These are phyloP conservation scores for Athelia psychrophila DNA, from an alignment of 1,284 basidiomycete genomes.

Conservation along the genomic window DNA sequence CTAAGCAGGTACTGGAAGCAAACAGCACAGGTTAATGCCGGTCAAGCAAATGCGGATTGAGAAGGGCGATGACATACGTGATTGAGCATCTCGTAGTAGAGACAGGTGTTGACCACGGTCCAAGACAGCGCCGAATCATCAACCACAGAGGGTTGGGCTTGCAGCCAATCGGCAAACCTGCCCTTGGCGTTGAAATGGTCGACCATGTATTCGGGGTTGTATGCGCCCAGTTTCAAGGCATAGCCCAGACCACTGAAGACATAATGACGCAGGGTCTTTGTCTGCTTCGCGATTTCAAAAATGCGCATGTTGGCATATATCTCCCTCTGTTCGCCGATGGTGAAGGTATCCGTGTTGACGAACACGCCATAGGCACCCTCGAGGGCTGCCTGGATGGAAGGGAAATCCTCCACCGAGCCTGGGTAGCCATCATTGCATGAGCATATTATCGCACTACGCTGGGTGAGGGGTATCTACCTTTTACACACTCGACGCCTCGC, in stretches of 20 bases:
- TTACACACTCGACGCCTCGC: constrained; percentile 40
- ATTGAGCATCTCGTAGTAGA: constrained; percentile 2
- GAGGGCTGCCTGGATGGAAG: constrained; percentile 29
- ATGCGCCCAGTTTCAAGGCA: constrained; percentile 37
- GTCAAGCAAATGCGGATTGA: background rate
- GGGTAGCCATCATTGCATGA: background rate
- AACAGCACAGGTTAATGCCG: background rate
- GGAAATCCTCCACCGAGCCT: constrained; percentile 35
- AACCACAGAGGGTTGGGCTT: constrained; percentile 36
- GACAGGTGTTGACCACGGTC: constrained; percentile 8
- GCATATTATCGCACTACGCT: background rate
- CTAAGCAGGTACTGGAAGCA: constrained; percentile 31
- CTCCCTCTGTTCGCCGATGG: constrained; percentile 41
- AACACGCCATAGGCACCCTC: constrained; percentile 42
- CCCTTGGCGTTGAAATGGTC: constrained; percentile 45
- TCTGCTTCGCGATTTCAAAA: constrained; percentile 44
- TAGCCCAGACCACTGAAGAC: constrained; percentile 48
- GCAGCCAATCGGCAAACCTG: constrained; percentile 40
- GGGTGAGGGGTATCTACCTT: constrained; percentile 31
- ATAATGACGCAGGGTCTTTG: constrained; percentile 36
- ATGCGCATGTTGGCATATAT: constrained; percentile 41
- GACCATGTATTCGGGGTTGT: constrained; percentile 31
- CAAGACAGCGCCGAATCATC: constrained; percentile 34
- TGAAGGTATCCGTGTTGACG: constrained; percentile 46
- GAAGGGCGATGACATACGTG: background rate